Percentiles rank a stretch among this genome's conserved stretches.
phyloP scores from a whole-genome alignment of 805 yeast species.

The Kodamaea kakaduensis region DNA sequence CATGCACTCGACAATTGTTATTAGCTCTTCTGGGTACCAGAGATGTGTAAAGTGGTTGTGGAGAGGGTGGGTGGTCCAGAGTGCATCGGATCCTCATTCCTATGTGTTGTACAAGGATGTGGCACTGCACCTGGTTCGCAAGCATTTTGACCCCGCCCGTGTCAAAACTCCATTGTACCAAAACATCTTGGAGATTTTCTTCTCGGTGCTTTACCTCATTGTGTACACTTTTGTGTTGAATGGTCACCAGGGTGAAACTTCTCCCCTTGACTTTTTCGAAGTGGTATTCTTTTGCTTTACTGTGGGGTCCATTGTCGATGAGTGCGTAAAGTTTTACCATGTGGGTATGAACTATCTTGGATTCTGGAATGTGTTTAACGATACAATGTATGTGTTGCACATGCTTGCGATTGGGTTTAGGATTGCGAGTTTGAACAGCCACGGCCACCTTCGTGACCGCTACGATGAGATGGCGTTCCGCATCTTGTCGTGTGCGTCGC shows the following conservation, averaged over 20 bases:
- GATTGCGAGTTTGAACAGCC: slow-evolving; percentile 32
- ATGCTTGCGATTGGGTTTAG: slow-evolving; percentile 53
- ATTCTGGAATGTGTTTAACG: slow-evolving; percentile 79
- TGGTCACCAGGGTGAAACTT: slow-evolving; percentile 41
- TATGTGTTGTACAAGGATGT: slow-evolving; percentile 63
- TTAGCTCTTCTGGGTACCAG: slow-evolving; percentile 79
- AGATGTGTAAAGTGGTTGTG: slow-evolving; percentile 86
- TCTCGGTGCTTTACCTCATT: slow-evolving; percentile 59
- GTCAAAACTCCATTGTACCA: slow-evolving; percentile 84
- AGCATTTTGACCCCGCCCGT: slow-evolving; percentile 79
- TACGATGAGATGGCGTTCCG: slow-evolving; percentile 63
- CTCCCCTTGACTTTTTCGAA: slow-evolving; percentile 45
- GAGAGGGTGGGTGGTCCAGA: slow-evolving; percentile 90
- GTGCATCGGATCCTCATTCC: slow-evolving; percentile 61
- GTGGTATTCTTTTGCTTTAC: slow-evolving; percentile 61
- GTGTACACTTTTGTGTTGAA: slow-evolving; percentile 65
- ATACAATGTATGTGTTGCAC: slow-evolving; percentile 57
- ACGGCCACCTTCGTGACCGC: slow-evolving; percentile 18
- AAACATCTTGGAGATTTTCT: slow-evolving; percentile 62
- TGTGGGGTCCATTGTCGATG: slow-evolving; percentile 63
- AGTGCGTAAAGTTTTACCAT: slow-evolving; percentile 64
- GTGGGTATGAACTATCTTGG: slow-evolving; percentile 70
- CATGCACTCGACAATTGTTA: slow-evolving; percentile 71
- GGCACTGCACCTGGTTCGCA: slow-evolving; percentile 46
- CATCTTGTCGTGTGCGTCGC: slow-evolving; percentile 74